phyloP scores from a whole-genome alignment of 139 green algal genomes.

The Tetradesmus obliquus region DNA sequence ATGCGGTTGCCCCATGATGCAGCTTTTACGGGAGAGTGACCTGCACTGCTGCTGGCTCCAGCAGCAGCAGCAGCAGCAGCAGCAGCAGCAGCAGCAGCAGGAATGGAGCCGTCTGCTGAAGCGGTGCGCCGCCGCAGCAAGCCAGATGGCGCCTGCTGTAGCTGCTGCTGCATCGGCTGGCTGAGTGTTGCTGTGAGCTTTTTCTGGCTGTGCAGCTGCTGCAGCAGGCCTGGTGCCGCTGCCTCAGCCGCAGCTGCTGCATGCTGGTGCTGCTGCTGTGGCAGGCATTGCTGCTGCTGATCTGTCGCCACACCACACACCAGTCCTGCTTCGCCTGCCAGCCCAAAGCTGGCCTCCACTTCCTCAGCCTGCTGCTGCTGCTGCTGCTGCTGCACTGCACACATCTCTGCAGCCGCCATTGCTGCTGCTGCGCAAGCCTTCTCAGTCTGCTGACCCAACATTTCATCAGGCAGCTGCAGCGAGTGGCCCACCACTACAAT shows the following conservation, averaged over 20 bases:
- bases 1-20: background rate
- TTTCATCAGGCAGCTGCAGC: conserved; percentile 15
- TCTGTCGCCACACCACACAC: background rate
- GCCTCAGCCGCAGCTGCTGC: background rate
- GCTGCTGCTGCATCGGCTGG: background rate
- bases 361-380: conserved; percentile 9
- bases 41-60: background rate
- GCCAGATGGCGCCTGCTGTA: background rate
- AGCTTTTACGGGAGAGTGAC: background rate
- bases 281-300: background rate
- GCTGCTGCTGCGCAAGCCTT: background rate
- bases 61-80: background rate
- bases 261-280: background rate
- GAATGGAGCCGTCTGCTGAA: background rate
- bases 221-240: background rate
- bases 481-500: conserved; percentile 35
- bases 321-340: background rate
- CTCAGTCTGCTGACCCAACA: background rate
- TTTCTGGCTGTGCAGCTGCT: background rate
- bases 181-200: background rate
- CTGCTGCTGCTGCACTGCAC: conserved; percentile 1
- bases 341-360: background rate
- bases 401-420: background rate
- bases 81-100: background rate
- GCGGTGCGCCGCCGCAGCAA: background rate